Percentiles rank a stretch among this genome's conserved stretches.
Evolutionary conservation across 306 rosid species (phyloP).

Genomic region (Crotalaria pallida): DNA sequence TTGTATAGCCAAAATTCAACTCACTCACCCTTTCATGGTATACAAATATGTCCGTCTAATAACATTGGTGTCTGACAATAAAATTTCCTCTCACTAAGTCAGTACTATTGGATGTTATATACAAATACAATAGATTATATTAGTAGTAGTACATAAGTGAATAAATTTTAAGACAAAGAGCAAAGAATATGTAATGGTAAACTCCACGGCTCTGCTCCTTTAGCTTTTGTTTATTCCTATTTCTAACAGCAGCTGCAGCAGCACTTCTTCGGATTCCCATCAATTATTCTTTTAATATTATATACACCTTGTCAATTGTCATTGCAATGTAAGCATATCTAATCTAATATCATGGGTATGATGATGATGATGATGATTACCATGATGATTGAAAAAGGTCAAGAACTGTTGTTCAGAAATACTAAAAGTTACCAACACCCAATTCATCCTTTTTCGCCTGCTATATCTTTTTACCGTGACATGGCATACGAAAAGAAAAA

Average conservation of each 20-base stretch:
- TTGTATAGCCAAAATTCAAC: too few relatives aligned
- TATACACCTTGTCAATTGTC: conserved; percentile 2
- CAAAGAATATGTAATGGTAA: conserved; percentile 27
- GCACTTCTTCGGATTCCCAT: conserved; percentile 38
- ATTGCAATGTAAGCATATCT: background rate
- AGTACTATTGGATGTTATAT: too few relatives aligned
- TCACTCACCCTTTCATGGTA: too few relatives aligned
- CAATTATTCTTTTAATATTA: conserved; percentile 15
- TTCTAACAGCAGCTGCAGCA: conserved; percentile 12
- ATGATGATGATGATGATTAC: conserved; percentile 42
- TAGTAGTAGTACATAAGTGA: too few relatives aligned
- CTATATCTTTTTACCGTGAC: background rate
- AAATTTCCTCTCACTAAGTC: too few relatives aligned
- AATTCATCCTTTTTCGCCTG: background rate
- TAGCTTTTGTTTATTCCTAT: conserved; percentile 27
- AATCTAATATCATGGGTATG: conserved; percentile 7
- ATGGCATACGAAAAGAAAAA: conserved; percentile 19
- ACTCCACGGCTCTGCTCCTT: conserved; percentile 19
- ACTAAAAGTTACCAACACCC: background rate
- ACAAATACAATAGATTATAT: too few relatives aligned
- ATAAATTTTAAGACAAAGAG: conserved; percentile 20
- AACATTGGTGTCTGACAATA: too few relatives aligned
- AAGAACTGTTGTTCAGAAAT: conserved; percentile 16
- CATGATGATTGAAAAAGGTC: conserved; percentile 30
- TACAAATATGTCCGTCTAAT: too few relatives aligned